A percentile compares a stretch with the other conserved stretches of the same genome.
Conservation (phyloP, 306 rosid genomes). For the Sphenostylis stenocarpa region DNA sequence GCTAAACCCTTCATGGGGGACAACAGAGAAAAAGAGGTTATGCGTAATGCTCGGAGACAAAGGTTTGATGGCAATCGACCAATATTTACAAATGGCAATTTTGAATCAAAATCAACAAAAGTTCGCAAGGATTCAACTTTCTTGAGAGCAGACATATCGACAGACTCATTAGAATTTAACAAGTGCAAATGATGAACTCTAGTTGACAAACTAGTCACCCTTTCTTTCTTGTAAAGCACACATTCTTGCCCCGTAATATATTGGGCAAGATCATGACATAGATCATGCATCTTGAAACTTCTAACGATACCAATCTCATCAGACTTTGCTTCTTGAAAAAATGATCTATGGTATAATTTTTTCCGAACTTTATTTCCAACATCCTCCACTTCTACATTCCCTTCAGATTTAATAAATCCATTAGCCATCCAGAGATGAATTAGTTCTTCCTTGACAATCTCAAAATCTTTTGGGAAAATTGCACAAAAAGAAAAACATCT, state of each 20-base stretch:
- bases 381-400: conserved; percentile 26
- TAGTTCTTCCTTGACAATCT: neutral
- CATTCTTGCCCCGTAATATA: conserved; percentile 12
- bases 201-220: neutral
- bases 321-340: conserved; percentile 24
- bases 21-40: neutral
- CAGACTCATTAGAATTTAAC: neutral
- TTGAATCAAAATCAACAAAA: neutral
- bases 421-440: conserved; percentile 32
- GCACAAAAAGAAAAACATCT: neutral
- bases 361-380: conserved; percentile 26
- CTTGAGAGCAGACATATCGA: neutral
- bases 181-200: neutral
- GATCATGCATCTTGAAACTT: neutral
- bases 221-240: neutral
- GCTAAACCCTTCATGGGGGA: neutral
- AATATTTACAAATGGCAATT: neutral
- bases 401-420: neutral
- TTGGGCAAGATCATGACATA: conserved; percentile 38
- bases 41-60: conserved; percentile 5
- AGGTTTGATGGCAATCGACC: neutral
- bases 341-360: conserved; percentile 25
- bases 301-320: neutral
- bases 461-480: neutral
- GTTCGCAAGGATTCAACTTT: conserved; percentile 23